phyloP scores from a whole-genome alignment of 2,329 filamentous ascomycete genomes.

The Paracoccidioides lutzii region DNA sequence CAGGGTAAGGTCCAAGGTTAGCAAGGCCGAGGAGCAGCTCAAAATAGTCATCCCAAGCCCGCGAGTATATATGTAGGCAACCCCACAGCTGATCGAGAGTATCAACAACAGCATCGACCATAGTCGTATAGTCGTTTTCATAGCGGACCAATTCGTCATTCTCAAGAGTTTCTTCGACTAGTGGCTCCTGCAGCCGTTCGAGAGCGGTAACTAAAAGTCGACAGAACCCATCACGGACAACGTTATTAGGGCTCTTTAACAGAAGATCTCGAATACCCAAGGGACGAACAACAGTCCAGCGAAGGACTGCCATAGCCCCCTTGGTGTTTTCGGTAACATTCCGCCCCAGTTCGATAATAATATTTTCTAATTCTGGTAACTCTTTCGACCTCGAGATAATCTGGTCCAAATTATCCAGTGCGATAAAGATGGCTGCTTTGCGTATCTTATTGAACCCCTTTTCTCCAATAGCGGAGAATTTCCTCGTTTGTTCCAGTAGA shows the following conservation, averaged over 20 bases:
- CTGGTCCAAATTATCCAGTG: constrained; percentile 56
- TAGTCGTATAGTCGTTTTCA: constrained; percentile 17
- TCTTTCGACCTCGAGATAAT: constrained; percentile 61
- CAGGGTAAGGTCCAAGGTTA: constrained; percentile 46
- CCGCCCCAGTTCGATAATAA: constrained; percentile 40
- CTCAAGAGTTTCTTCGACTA: constrained; percentile 16
- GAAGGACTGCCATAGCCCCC: constrained; percentile 47
- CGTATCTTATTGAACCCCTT: constrained; percentile 38
- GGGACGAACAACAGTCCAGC: constrained; percentile 46
- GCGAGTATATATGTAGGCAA: constrained; percentile 47
- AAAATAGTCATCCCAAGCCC: constrained; percentile 68
- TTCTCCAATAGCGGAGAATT: constrained; percentile 32
- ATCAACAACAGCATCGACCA: constrained; percentile 25
- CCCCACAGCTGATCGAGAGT: constrained; percentile 48
- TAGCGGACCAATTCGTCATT: constrained; percentile 15
- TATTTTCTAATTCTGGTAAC: constrained; percentile 46
- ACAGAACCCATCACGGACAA: constrained; percentile 43
- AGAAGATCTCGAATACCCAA: constrained; percentile 52
- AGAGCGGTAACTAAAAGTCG: constrained; percentile 43
- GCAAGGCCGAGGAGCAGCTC: constrained; percentile 56
- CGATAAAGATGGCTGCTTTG: constrained; percentile 29
- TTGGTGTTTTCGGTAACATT: constrained; percentile 39
- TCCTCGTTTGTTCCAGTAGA: constrained; percentile 46
- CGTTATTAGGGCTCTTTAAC: constrained; percentile 45
- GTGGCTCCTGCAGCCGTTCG: constrained; percentile 37